Base-by-base conservation (phyloP, 2,329 filamentous ascomycete genomes). In the Aspergillus fumigatus region DNA sequence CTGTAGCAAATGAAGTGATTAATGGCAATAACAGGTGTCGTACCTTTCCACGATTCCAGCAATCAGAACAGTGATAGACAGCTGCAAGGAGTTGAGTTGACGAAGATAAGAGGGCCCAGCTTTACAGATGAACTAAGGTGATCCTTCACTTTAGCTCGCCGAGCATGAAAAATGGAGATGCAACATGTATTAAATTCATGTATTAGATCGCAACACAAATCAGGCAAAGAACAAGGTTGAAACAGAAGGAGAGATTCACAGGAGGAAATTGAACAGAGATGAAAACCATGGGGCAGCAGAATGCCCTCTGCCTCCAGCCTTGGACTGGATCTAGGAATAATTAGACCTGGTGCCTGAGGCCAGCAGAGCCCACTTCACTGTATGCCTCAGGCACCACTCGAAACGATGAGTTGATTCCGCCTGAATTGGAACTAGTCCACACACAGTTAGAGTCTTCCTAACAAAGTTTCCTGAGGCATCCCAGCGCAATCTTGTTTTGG, bases 41-140 rank as follows among this genome's bases (percentile, higher is more conserved):
- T 53, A 63, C 62, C 59, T 63, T 53, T 47, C 35, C n/a, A 62
- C 58, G 62, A 58, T 58, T 63, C 59, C 59, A 56, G 56, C 55
- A 57, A 54, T 48, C 50, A 52, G 48, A 54, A 25, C 17, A 23
- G 21, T 41, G 48, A 56, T 21, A 41, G 53, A 59, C 43, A 58
- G 51, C 62, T 64, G 62, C 62, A 64, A 64, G 62, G 62, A 63
- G 59, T 55, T 43, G 52, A 40, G 59, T 55, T 43, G 54, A 40
- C 11, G 10, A 23, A 23, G n/a, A 17, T 5, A 35, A 35, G 14
- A 38, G 32, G 14, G 14, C 4, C 29, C 4, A 14, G 14, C 32
- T 17, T 35, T 35, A 14, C 32, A 38, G 32, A 14, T 35, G 32
- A 38, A 17, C 1, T 38, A 38, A 35, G 32, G 14, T 38, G 17